Evolutionary conservation across 2,329 filamentous ascomycete species (phyloP), one percentile per base, ranked within the genome.

Genomic region (Acrocalymma vagum): DNA sequence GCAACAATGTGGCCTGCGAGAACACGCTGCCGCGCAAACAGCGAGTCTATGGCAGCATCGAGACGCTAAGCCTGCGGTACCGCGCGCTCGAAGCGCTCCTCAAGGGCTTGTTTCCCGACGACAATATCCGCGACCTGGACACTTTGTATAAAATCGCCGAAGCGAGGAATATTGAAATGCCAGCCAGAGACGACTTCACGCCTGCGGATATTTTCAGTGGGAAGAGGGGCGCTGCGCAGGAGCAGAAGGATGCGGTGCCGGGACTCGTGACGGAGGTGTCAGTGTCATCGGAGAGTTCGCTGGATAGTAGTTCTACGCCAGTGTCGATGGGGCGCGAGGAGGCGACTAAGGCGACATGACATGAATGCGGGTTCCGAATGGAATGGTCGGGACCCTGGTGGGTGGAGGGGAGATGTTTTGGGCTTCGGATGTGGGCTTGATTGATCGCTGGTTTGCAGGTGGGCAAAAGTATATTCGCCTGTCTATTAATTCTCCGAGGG

Each of bases 31-130:
- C 73, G 5, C 66, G 73, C 16, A 75, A 75, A 47, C 71, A 73
- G 25, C 58, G 73, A 22, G 71, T 75, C 9, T 75, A 76, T 38
- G 73, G 73, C 11, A 75, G 72, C 42, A 69, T 74, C 6, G 73
- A 76, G 45, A 73, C 72, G n/a, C 55, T 75, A 28, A 74, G 72
- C 31, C 57, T 71, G 20, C 62, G 72, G 18, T 76, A 72, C 44
- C 61, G 73, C 28, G 71, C 73, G 3, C 60, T 75, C 9, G 72
- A 75, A 47, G 63, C 71, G 11, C 31, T 75, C 28, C 63, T 75
- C 27, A 69, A 71, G 33, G 72, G 72, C 1, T 40, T 75, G 1
- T 74, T 72, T 30, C 71, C 72, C 3, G 48, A 71, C 11, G 58
- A 70, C 23, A 69, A 73, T 38, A 60, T 67, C 3, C 65, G 65